Evolutionary conservation across 225 moss, liverwort and hornwort species (phyloP).

Genomic region (Marchantia polymorpha): DNA sequence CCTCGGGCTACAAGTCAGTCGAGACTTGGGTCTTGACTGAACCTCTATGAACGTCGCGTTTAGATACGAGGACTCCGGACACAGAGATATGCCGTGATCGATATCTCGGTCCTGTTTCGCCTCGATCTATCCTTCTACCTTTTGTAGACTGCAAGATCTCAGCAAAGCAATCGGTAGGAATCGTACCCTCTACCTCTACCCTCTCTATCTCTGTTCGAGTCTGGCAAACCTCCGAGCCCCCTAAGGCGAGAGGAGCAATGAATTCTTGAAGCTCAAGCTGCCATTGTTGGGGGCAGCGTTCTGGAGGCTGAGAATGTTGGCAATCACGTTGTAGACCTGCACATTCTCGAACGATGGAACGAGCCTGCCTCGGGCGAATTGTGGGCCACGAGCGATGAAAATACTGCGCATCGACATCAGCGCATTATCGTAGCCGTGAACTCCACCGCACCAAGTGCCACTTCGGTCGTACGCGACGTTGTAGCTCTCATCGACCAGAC

Average conservation of each 20-base stretch:
- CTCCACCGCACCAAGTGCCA: constrained; percentile 40
- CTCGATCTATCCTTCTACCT: too few relatives aligned
- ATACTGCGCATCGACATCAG: constrained; percentile 58
- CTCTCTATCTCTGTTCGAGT: too few relatives aligned
- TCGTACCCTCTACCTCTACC: too few relatives aligned
- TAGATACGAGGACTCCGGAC: too few relatives aligned
- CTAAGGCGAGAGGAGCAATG: not conserved
- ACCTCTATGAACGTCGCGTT: too few relatives aligned
- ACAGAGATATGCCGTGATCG: too few relatives aligned
- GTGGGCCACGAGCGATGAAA: constrained; percentile 54
- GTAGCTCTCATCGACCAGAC: constrained; percentile 60
- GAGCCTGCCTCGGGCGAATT: constrained; percentile 47
- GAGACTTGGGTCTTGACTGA: too few relatives aligned
- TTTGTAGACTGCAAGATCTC: too few relatives aligned
- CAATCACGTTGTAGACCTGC: constrained; percentile 26
- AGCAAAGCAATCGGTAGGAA: too few relatives aligned
- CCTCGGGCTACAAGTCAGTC: too few relatives aligned
- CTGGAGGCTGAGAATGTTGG: not conserved
- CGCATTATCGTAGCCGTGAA: constrained; percentile 56
- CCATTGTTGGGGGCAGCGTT: constrained; percentile 2
- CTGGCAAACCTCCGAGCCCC: too few relatives aligned
- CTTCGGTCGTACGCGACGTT: constrained; percentile 38
- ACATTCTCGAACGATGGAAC: constrained; percentile 56
- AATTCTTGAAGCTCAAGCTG: not conserved
- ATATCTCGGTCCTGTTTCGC: too few relatives aligned